Conservation (phyloP, 306 rosid genomes). For the Malus orientalis region DNA sequence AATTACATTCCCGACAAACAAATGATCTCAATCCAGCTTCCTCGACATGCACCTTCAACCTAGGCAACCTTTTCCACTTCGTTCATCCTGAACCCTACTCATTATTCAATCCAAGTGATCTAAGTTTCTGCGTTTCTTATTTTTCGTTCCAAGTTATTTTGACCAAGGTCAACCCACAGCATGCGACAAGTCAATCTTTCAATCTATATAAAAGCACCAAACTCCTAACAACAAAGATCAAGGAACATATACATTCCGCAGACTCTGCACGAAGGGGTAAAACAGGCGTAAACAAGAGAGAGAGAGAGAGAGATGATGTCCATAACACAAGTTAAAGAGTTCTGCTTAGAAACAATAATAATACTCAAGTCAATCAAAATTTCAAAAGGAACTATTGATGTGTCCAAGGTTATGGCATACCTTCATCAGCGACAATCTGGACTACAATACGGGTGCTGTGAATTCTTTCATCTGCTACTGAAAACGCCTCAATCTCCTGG, state of each 20-base stretch:
- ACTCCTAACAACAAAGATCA: not conserved
- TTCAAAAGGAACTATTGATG: not conserved
- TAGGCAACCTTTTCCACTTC: not conserved
- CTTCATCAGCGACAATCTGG: slow-evolving; percentile 1
- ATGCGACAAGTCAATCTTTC: not conserved
- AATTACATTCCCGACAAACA: not conserved
- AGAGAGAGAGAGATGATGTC: not conserved
- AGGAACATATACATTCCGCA: not conserved
- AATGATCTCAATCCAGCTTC: not conserved
- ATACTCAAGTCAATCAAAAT: not conserved
- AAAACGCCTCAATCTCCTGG: not conserved
- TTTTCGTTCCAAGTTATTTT: not conserved
- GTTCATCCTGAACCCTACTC: not conserved
- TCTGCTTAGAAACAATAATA: not conserved
- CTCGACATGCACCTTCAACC: not conserved
- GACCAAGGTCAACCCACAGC: not conserved
- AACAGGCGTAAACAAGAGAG: not conserved
- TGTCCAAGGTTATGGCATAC: not conserved
- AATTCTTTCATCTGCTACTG: not conserved
- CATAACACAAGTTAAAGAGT: not conserved
- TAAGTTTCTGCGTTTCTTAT: not conserved
- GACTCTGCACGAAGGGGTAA: not conserved
- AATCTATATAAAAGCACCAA: not conserved
- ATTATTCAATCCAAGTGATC: not conserved
- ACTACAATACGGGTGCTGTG: not conserved